Percentiles rank a stretch among this genome's conserved stretches.
Conservation (phyloP, 306 rosid species). For the Cucumis melo region DNA sequence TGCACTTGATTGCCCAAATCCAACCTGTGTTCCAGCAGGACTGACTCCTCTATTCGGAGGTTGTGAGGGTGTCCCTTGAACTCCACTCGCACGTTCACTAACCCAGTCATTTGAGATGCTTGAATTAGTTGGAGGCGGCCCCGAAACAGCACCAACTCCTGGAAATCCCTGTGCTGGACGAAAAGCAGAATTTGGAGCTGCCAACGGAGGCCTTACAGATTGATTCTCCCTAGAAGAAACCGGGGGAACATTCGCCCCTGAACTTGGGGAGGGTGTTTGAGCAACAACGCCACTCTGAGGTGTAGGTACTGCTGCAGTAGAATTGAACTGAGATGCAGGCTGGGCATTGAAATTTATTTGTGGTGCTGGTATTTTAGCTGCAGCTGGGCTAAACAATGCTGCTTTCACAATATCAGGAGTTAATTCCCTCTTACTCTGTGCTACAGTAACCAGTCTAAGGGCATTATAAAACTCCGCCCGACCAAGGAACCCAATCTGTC, state of each 20-base stretch:
- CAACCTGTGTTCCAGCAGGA: constrained; percentile 31
- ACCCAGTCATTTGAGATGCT: constrained; percentile 32
- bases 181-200: constrained; percentile 26
- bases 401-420: constrained; percentile 87
- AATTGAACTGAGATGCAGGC: constrained; percentile 29
- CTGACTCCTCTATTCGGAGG: constrained; percentile 29
- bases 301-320: constrained; percentile 28
- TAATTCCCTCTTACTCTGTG: constrained; percentile 81
- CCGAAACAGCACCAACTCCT: constrained; percentile 21
- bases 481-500: constrained; percentile 71
- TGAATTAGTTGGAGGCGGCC: constrained; percentile 21
- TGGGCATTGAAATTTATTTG: constrained; percentile 45
- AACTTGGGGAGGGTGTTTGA: constrained; percentile 33
- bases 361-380: constrained; percentile 94
- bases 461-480: constrained; percentile 90
- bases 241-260: constrained; percentile 26
- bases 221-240: constrained; percentile 29
- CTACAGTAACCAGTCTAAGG: constrained; percentile 96
- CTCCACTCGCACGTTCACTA: constrained; percentile 31
- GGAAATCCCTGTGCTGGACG: constrained; percentile 37
- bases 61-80: constrained; percentile 29
- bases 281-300: constrained; percentile 25
- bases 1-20: constrained; percentile 37
- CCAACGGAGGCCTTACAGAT: constrained; percentile 31
- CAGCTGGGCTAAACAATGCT: constrained; percentile 78